phyloP scores from a whole-genome alignment of 208 protist species.

The Wallacemonas sp. region DNA sequence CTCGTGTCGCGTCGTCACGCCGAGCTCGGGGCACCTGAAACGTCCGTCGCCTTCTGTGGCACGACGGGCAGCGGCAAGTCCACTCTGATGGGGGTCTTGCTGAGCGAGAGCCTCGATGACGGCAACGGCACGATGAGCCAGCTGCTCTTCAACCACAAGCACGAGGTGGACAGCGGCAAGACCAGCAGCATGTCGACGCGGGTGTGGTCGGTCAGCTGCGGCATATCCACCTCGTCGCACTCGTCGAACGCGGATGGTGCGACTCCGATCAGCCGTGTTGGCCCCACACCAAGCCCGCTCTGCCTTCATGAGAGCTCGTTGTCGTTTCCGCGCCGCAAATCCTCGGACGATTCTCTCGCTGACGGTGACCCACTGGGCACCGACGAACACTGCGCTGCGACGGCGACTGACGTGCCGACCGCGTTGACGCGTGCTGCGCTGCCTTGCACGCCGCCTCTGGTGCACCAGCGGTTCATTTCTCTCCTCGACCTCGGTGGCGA shows the following conservation, averaged over 20 bases:
- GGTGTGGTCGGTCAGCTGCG: constrained; percentile 67
- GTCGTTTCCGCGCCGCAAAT: too few relatives aligned
- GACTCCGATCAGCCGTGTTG: background rate
- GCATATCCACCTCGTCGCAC: constrained; percentile 4
- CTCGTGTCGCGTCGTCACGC: constrained; percentile 71
- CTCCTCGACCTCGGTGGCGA: constrained; percentile 82
- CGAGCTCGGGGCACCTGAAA: constrained; percentile 37
- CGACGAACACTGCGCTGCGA: background rate
- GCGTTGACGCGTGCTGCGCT: too few relatives aligned
- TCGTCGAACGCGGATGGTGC: background rate
- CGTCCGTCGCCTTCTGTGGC: constrained; percentile 86
- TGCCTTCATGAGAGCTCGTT: too few relatives aligned
- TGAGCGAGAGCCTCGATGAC: constrained; percentile 76
- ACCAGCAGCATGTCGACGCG: constrained; percentile 94
- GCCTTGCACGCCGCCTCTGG: constrained; percentile 12
- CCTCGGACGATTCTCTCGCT: too few relatives aligned
- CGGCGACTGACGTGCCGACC: constrained; percentile 4
- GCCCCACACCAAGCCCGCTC: background rate
- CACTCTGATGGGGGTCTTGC: constrained; percentile 78
- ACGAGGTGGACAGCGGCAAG: constrained; percentile 93
- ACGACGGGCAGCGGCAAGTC: constrained; percentile 85
- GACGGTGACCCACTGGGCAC: background rate
- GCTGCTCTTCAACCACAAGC: constrained; percentile 94
- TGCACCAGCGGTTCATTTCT: constrained; percentile 34
- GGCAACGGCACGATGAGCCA: constrained; percentile 77